These are phyloP conservation scores for Forsythia suspensa DNA, from an alignment of 257 asterid genomes.

Conservation along the genomic window DNA sequence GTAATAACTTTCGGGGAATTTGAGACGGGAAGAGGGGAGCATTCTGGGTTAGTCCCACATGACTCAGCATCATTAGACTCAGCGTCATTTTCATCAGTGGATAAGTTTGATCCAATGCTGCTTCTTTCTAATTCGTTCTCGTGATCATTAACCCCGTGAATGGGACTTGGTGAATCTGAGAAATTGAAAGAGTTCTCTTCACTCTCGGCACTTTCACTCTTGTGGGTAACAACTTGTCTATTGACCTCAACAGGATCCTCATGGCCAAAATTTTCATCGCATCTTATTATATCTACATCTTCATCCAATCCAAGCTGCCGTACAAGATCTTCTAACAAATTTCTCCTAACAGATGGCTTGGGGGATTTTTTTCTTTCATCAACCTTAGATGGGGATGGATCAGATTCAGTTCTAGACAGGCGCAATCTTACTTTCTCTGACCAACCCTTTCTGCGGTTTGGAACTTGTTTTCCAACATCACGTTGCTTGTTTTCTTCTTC, in stretches of 20 bases:
- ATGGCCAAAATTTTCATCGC: constrained; percentile 33
- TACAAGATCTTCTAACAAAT: constrained; percentile 64
- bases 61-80: constrained; percentile 23
- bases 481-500: constrained; percentile 55
- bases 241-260: constrained; percentile 27
- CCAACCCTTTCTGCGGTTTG: constrained; percentile 55
- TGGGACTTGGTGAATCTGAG: constrained; percentile 53
- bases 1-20: constrained; percentile 34
- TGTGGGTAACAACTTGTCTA: constrained; percentile 18
- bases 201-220: constrained; percentile 36
- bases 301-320: constrained; percentile 64
- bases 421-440: constrained; percentile 56
- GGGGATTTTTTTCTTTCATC: constrained; percentile 35
- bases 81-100: constrained; percentile 40
- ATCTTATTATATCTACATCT: constrained; percentile 24
- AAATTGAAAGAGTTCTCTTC: constrained; percentile 47
- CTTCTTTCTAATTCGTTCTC: constrained; percentile 52
- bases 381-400: constrained; percentile 49
- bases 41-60: constrained; percentile 31
- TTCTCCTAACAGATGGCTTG: constrained; percentile 62
- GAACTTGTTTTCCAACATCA: constrained; percentile 28
- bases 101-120: constrained; percentile 62
- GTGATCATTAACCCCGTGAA: constrained; percentile 33
- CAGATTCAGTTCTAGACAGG: constrained; percentile 68
- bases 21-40: constrained; percentile 40